These are phyloP conservation scores for bread wheat (Triticum aestivum) DNA, from an alignment of 176 grass and related monocot species.

Conservation along the genomic window IWGSC_CS_RefSeq_v2.1 NC_057808.1:73023733-73024232, in stretches of 20 bases:
- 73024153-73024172: background rate
- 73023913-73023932: background rate
- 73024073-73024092: conserved; percentile 31
- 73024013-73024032: conserved; percentile 53
- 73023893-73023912: background rate
- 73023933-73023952: background rate
- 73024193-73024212: background rate
- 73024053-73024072: conserved; percentile 40
- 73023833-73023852: conserved; percentile 52
- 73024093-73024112: background rate
- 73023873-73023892: conserved; percentile 57
- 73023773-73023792: background rate
- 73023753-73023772: background rate
- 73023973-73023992: background rate
- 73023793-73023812: conserved; percentile 55
- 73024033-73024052: background rate
- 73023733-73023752: background rate
- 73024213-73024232: background rate
- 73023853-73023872: conserved; percentile 39
- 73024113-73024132: background rate
- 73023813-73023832: conserved; percentile 15
- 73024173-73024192: background rate
- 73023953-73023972: background rate
- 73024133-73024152: background rate
- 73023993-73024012: background rate